These are phyloP conservation scores for Pterulicium gracile DNA, from an alignment of 1,284 basidiomycete species.

Conservation along the genomic window DNA sequence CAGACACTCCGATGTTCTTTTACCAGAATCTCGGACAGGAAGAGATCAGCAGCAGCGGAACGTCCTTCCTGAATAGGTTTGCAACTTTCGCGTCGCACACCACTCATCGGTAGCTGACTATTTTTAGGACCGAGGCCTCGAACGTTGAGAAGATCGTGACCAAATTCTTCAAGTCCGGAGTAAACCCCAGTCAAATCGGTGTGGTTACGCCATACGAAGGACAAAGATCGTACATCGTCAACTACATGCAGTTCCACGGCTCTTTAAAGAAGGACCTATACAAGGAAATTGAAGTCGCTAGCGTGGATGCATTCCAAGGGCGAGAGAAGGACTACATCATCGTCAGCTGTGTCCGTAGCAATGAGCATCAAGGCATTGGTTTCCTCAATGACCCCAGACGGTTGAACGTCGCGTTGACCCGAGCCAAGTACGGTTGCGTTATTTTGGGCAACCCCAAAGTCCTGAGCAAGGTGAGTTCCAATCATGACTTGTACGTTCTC, in stretches of 20 bases:
- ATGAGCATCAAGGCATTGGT: slow-evolving; percentile 98
- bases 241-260: slow-evolving; percentile 99
- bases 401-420: slow-evolving; percentile 93
- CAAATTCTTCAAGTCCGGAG: slow-evolving; percentile 98
- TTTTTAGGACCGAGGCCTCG: slow-evolving; percentile 84
- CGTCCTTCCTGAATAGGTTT: slow-evolving; percentile 92
- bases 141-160: slow-evolving; percentile 99
- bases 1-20: slow-evolving; percentile 99
- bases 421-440: slow-evolving; percentile 97
- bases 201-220: slow-evolving; percentile 99
- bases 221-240: slow-evolving; percentile 97
- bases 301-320: slow-evolving; percentile 98
- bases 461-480: slow-evolving; percentile 78
- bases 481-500: slow-evolving; percentile 8
- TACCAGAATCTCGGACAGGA: slow-evolving; percentile 99
- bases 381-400: slow-evolving; percentile 98
- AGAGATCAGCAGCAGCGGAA: slow-evolving; percentile 97
- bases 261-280: slow-evolving; percentile 98
- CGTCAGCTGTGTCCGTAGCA: slow-evolving; percentile 96
- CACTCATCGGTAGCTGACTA: slow-evolving; percentile 9
- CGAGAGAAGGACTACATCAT: slow-evolving; percentile 99
- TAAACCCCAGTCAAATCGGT: slow-evolving; percentile 91
- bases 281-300: slow-evolving; percentile 98
- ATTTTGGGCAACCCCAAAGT: slow-evolving; percentile 99
- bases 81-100: too few species aligned